A percentile compares a stretch with the other conserved stretches of the same genome.
phyloP scores from a whole-genome alignment of 352 stramenopile genomes.

The Phytophthora nicotianae region DNA sequence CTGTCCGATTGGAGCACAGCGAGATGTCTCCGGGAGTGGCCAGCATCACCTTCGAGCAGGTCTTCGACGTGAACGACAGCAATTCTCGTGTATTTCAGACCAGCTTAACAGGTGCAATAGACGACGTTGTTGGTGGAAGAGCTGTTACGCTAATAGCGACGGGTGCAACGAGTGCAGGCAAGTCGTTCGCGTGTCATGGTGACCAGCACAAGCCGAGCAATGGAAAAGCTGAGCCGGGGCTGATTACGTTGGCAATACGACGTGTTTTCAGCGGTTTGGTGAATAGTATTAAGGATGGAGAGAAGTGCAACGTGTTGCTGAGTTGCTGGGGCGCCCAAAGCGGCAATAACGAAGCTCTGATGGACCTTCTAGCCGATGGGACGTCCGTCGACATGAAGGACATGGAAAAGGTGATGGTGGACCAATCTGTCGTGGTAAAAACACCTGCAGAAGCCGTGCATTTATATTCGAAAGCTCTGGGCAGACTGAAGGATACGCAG shows the following conservation, averaged over 20 bases:
- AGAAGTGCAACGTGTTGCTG: slow-evolving; percentile 26
- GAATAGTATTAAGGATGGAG: neutral
- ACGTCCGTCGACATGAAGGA: neutral
- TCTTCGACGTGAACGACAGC: slow-evolving; percentile 55
- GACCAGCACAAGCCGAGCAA: slow-evolving; percentile 27
- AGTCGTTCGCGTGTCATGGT: slow-evolving; percentile 70
- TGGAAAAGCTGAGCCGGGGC: slow-evolving; percentile 15
- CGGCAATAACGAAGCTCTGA: slow-evolving; percentile 13
- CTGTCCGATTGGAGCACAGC: slow-evolving; percentile 75
- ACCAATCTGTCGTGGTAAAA: slow-evolving; percentile 32
- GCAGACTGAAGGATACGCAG: slow-evolving; percentile 10
- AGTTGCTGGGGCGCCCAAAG: slow-evolving; percentile 28
- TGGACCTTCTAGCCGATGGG: slow-evolving; percentile 16
- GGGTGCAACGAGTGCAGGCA: slow-evolving; percentile 50
- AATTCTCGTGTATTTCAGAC: slow-evolving; percentile 52
- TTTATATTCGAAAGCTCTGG: slow-evolving; percentile 39
- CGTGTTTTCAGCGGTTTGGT: slow-evolving; percentile 39
- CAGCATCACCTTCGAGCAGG: slow-evolving; percentile 78
- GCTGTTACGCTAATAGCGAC: slow-evolving; percentile 52
- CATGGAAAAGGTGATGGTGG: slow-evolving; percentile 31
- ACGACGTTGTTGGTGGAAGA: slow-evolving; percentile 34
- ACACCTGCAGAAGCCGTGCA: slow-evolving; percentile 41
- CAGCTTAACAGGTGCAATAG: slow-evolving; percentile 39
- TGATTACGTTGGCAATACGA: slow-evolving; percentile 48
- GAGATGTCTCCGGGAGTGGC: slow-evolving; percentile 76